Percentiles rank a stretch among this genome's conserved stretches.
Evolutionary conservation across 305 asterid species (phyloP).

Genomic region (Rubia balearica): DNA sequence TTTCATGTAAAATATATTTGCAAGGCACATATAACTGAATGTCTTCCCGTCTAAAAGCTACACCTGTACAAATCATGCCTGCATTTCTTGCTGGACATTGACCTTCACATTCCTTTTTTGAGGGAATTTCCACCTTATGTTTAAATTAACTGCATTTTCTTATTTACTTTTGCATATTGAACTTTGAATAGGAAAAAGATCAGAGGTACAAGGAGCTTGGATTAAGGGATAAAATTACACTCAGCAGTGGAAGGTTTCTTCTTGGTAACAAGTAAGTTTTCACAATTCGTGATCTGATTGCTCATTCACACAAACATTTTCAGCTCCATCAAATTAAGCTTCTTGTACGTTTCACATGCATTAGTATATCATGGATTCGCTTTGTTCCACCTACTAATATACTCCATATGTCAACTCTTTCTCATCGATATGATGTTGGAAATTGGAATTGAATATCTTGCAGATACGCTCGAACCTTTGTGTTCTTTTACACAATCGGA

Average conservation of each 20-base stretch:
- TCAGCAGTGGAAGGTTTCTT: conserved; percentile 96
- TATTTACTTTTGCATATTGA: conserved; percentile 9
- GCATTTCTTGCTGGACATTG: background rate
- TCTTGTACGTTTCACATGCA: background rate
- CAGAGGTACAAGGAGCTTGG: conserved; percentile 98
- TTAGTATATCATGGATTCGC: background rate
- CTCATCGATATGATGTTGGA: conserved; percentile 6
- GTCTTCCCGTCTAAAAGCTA: background rate
- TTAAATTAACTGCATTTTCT: conserved; percentile 14
- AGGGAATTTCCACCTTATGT: conserved; percentile 1
- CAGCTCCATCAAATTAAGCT: background rate
- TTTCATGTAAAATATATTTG: conserved; percentile 1
- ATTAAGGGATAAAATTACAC: conserved; percentile 93
- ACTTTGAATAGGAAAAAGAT: conserved; percentile 70
- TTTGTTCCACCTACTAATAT: background rate
- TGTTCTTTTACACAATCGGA: conserved; percentile 92
- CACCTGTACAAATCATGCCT: background rate
- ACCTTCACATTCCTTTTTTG: background rate
- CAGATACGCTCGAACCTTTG: conserved; percentile 96
- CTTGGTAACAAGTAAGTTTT: conserved; percentile 88
- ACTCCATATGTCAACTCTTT: background rate
- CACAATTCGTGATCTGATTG: conserved; percentile 1
- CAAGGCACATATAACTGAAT: background rate
- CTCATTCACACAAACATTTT: background rate
- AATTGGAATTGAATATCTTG: conserved; percentile 18